Conservation (phyloP, 768 basidiomycete genomes). For the Mycena rebaudengoi region DNA sequence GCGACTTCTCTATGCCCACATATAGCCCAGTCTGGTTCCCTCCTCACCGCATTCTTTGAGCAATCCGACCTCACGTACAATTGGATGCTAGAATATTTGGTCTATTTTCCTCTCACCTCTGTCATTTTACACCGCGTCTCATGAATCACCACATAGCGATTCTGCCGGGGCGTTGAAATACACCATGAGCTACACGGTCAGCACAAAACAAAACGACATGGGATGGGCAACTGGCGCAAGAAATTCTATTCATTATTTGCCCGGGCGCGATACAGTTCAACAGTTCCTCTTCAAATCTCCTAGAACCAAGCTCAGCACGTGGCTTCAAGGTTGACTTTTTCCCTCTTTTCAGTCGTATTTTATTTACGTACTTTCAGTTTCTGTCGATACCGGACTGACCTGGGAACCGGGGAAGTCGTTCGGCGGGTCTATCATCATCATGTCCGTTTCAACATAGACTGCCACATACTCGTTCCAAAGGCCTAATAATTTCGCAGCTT, state of each 20-base stretch:
- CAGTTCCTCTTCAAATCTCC: conserved; percentile 5
- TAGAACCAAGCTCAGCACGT: not conserved
- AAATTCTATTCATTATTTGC: conserved; percentile 1
- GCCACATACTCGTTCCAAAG: too few relatives aligned
- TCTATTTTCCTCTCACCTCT: not conserved
- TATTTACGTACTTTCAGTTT: not conserved
- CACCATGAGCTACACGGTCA: not conserved
- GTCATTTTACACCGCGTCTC: too few relatives aligned
- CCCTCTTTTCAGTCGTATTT: not conserved
- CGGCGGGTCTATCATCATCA: conserved; percentile 13
- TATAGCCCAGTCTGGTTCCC: not conserved
- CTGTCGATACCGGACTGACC: not conserved
- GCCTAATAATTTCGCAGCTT: not conserved
- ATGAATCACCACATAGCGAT: not conserved
- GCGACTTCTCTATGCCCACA: not conserved
- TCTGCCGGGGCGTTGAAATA: not conserved
- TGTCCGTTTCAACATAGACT: not conserved
- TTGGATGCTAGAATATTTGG: conserved; percentile 12
- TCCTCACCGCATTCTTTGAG: not conserved
- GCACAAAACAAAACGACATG: conserved; percentile 1
- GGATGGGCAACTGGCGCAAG: not conserved
- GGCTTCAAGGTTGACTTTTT: conserved; percentile 4
- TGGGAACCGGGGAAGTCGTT: conserved; percentile 3
- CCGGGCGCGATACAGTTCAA: not conserved
- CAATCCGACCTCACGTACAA: not conserved